phyloP scores from a whole-genome alignment of 352 stramenopile genomes.

The Peronosclerospora sorghi region DNA sequence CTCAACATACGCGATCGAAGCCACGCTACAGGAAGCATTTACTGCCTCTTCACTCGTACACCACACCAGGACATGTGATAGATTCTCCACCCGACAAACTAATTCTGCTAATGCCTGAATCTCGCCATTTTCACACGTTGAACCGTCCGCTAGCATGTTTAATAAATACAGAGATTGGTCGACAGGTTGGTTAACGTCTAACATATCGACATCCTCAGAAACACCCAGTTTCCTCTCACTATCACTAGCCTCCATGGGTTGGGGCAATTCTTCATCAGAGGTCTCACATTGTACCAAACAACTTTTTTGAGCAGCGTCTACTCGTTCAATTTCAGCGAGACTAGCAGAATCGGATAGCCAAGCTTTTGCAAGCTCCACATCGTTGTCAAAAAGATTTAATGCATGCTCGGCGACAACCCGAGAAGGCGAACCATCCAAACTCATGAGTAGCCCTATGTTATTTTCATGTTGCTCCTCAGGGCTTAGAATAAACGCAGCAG shows the following conservation, averaged over 20 bases:
- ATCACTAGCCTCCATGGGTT: conserved; percentile 37
- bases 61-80: conserved; percentile 97
- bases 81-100: conserved; percentile 90
- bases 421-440: conserved; percentile 35
- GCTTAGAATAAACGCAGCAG: conserved; percentile 38
- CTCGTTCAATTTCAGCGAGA: conserved; percentile 47
- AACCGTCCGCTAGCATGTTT: conserved; percentile 85
- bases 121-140: conserved; percentile 23
- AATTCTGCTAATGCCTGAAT: conserved; percentile 74
- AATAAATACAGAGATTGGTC: conserved; percentile 86
- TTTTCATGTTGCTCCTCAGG: conserved; percentile 57
- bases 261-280: conserved; percentile 1
- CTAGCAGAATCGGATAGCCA: conserved; percentile 60
- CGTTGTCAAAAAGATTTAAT: conserved; percentile 48
- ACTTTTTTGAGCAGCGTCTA: conserved; percentile 18
- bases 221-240: conserved; percentile 41
- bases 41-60: conserved; percentile 39
- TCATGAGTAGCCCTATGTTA: conserved; percentile 66
- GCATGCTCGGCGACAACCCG: conserved; percentile 51
- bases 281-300: background rate
- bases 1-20: conserved; percentile 91
- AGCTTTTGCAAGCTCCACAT: conserved; percentile 46
- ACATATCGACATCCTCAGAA: conserved; percentile 33
- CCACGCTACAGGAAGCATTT: conserved; percentile 1
- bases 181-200: conserved; percentile 46